phyloP scores from a whole-genome alignment of 2,329 filamentous ascomycete species.

The Cercospora zeina region DNA sequence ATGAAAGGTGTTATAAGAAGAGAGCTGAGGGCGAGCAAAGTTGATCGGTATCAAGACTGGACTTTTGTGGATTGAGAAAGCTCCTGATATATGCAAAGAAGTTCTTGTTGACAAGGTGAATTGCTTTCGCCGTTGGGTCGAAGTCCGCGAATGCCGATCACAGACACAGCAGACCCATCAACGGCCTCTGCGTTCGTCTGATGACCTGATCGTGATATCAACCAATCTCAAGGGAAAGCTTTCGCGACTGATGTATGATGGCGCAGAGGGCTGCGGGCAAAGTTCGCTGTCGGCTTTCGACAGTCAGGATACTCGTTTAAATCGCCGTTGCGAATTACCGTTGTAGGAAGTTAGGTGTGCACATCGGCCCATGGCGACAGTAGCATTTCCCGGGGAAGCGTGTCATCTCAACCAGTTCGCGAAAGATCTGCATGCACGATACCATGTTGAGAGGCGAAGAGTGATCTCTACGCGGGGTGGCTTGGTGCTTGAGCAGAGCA shows the following conservation, averaged over 20 bases:
- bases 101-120: not conserved
- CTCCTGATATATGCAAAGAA: not conserved
- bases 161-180: not conserved
- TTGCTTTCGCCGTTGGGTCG: not conserved
- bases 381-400: constrained; percentile 3
- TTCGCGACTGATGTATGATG: constrained; percentile 7
- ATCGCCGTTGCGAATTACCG: not conserved
- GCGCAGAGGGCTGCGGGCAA: constrained; percentile 2
- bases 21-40: not conserved
- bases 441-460: not conserved
- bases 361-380: not conserved
- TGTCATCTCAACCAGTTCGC: not conserved
- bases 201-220: not conserved
- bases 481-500: constrained; percentile 1
- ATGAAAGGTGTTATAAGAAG: not conserved
- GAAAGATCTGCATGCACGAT: not conserved
- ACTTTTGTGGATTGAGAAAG: not conserved
- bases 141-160: not conserved
- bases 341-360: not conserved
- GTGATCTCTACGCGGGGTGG: not conserved
- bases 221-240: constrained; percentile 2
- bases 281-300: not conserved
- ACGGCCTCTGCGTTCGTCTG: not conserved
- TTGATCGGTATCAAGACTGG: not conserved
- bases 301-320: not conserved